A percentile compares a stretch with the other conserved stretches of the same genome.
Evolutionary conservation across 768 basidiomycete species (phyloP).

Genomic region (Amanita rubescens): DNA sequence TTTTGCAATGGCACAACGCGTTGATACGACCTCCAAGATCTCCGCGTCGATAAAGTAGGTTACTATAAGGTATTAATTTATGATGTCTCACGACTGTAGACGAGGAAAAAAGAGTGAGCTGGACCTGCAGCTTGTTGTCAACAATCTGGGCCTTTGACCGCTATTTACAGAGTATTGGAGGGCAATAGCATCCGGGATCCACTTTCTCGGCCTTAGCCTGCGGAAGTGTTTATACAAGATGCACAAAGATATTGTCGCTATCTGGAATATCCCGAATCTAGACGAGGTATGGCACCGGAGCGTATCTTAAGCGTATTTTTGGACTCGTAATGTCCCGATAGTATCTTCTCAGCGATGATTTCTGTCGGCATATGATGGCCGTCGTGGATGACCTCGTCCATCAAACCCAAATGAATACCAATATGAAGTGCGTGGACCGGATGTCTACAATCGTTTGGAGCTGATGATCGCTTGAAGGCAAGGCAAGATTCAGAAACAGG

Average conservation of each 20-base stretch:
- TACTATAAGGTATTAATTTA: too few relatives aligned
- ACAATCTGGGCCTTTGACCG: neutral
- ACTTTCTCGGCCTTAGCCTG: neutral
- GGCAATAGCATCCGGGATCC: too few relatives aligned
- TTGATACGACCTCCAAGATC: neutral
- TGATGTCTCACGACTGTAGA: neutral
- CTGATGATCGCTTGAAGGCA: neutral
- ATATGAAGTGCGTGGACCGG: neutral
- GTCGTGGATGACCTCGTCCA: neutral
- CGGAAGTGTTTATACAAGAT: neutral
- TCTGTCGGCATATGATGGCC: neutral
- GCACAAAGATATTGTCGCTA: conserved; percentile 2
- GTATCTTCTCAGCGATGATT: too few relatives aligned
- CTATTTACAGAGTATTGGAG: neutral
- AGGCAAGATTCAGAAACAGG: neutral
- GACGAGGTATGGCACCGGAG: neutral
- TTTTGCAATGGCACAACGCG: neutral
- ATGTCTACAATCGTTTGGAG: neutral
- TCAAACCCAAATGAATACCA: neutral
- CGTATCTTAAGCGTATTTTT: neutral
- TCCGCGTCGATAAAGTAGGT: neutral
- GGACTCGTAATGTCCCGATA: neutral
- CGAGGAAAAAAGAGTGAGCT: neutral
- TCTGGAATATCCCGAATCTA: too few relatives aligned
- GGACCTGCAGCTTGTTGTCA: neutral